Percentiles rank a stretch among this genome's conserved stretches.
phyloP scores from a whole-genome alignment of 495 filamentous ascomycete species.

The Penicillium parvum region DNA sequence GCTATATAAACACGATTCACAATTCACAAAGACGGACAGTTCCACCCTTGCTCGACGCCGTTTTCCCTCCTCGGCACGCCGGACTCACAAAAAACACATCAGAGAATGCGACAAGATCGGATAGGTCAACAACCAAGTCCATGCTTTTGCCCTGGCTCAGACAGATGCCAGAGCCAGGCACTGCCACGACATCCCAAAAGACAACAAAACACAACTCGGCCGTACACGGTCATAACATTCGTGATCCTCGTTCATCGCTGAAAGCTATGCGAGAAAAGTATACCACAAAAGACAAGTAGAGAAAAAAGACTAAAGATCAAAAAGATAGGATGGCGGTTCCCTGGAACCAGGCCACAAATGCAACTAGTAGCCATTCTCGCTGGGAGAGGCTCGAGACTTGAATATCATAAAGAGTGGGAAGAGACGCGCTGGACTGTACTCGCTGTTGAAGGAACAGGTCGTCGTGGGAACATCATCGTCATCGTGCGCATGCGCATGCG shows the following conservation, averaged over 20 bases:
- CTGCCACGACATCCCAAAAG: slow-evolving; percentile 11
- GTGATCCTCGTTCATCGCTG: slow-evolving; percentile 48
- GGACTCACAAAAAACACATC: slow-evolving; percentile 15
- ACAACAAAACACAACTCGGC: slow-evolving; percentile 33
- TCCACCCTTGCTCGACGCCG: slow-evolving; percentile 15
- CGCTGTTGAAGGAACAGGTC: slow-evolving; percentile 21
- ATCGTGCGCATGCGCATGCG: slow-evolving; percentile 37
- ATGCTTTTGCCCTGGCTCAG: slow-evolving; percentile 6
- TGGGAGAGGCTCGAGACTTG: slow-evolving; percentile 22
- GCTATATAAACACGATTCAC: slow-evolving; percentile 22
- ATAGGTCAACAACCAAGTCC: slow-evolving; percentile 5
- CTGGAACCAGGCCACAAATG: slow-evolving; percentile 16
- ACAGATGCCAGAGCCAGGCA: slow-evolving; percentile 9
- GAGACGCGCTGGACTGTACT: slow-evolving; percentile 16
- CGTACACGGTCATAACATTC: slow-evolving; percentile 47
- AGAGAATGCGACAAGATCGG: slow-evolving; percentile 12
- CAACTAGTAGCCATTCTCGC: slow-evolving; percentile 5
- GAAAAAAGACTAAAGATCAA: slow-evolving; percentile 8
- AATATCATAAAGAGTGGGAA: slow-evolving; percentile 20
- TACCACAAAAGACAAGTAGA: slow-evolving; percentile 29
- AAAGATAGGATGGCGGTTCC: slow-evolving; percentile 14
- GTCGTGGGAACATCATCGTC: slow-evolving; percentile 27
- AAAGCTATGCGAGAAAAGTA: slow-evolving; percentile 43
- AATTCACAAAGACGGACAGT: slow-evolving; percentile 4
- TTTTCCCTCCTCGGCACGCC: slow-evolving; percentile 17